Evolutionary conservation across 495 filamentous ascomycete species (phyloP).

Genomic region (Podospora pseudoanserina): DNA sequence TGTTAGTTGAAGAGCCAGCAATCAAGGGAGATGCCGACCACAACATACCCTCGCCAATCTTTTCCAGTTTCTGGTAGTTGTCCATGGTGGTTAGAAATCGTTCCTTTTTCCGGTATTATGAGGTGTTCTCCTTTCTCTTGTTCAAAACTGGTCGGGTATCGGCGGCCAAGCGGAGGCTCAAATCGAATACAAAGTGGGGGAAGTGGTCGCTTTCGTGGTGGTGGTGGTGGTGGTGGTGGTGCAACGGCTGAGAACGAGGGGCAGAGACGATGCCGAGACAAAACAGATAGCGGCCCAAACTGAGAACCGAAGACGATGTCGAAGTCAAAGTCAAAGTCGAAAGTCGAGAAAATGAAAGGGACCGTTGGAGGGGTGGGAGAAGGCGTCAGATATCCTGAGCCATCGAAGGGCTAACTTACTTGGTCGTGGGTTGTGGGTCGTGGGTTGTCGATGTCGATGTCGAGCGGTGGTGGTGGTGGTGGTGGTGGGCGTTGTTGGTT

Average conservation of each 20-base stretch:
- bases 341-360: slow-evolving; percentile 4
- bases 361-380: slow-evolving; percentile 9
- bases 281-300: slow-evolving; percentile 15
- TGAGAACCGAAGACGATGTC: background rate
- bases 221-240: background rate
- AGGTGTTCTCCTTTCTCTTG: background rate
- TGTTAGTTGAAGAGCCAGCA: slow-evolving; percentile 8
- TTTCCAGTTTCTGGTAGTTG: slow-evolving; percentile 99
- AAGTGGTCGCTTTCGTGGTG: background rate
- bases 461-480: background rate
- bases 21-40: background rate
- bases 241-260: slow-evolving; percentile 18
- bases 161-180: background rate
- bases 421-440: background rate
- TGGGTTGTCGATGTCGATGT: background rate
- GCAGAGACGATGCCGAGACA: slow-evolving; percentile 15
- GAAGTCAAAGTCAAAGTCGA: background rate
- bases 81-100: slow-evolving; percentile 64
- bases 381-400: slow-evolving; percentile 9
- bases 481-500: slow-evolving; percentile 4
- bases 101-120: background rate
- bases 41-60: slow-evolving; percentile 90
- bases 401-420: slow-evolving; percentile 20
- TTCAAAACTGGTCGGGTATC: background rate
- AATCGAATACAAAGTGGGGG: slow-evolving; percentile 1